Percentiles rank a stretch among this genome's conserved stretches.
These are phyloP conservation scores for Cytidiella melzeri DNA, from an alignment of 768 basidiomycete genomes.

Conservation along the genomic window DNA sequence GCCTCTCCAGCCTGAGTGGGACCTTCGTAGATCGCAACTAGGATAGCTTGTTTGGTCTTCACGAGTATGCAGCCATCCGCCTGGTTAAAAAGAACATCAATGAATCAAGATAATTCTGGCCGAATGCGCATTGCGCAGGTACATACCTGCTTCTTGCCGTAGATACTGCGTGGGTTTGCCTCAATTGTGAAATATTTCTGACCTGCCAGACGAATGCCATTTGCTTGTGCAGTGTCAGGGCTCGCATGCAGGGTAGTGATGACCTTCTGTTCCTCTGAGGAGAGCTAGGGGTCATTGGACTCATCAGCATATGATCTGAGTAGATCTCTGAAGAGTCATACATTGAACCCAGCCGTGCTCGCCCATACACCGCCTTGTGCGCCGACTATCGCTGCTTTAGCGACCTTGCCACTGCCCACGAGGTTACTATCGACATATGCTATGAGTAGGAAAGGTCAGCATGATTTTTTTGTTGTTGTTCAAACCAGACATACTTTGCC, in stretches of 20 bases:
- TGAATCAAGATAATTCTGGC: constrained; percentile 1
- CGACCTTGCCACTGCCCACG: constrained; percentile 66
- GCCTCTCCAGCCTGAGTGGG: constrained; percentile 65
- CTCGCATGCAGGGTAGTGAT: constrained; percentile 44
- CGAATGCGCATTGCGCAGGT: background rate
- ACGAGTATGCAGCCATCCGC: constrained; percentile 66
- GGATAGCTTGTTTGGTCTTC: constrained; percentile 80
- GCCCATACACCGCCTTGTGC: constrained; percentile 78
- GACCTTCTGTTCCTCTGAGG: constrained; percentile 56
- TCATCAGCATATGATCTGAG: background rate
- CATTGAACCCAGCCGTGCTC: constrained; percentile 47
- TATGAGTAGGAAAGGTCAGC: constrained; percentile 26
- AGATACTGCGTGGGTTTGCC: constrained; percentile 46
- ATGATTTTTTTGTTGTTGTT: background rate
- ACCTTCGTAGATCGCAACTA: constrained; percentile 68
- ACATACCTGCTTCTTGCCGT: constrained; percentile 75
- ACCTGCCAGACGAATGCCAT: constrained; percentile 58
- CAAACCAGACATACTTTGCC: constrained; percentile 47
- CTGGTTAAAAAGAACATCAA: constrained; percentile 31
- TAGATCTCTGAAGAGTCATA: constrained; percentile 28
- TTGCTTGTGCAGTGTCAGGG: constrained; percentile 35
- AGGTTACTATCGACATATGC: constrained; percentile 82
- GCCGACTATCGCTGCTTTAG: constrained; percentile 73
- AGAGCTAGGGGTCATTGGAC: constrained; percentile 38
- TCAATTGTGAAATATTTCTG: constrained; percentile 70